These are phyloP conservation scores for Populus tomentosa DNA, from an alignment of 441 rosid species.

Conservation along the genomic window DNA sequence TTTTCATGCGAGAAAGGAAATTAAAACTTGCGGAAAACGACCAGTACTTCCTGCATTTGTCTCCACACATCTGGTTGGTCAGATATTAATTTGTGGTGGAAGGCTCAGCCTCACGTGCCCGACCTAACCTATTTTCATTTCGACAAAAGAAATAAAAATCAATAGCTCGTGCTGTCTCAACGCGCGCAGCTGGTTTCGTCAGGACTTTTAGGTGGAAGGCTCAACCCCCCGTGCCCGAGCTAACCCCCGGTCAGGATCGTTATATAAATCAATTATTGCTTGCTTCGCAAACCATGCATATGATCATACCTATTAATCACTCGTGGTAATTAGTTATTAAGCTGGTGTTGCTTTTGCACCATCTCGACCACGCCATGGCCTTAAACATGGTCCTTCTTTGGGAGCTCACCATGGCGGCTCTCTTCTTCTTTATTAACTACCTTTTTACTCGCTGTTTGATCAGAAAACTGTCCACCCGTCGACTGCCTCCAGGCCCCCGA, in stretches of 20 bases:
- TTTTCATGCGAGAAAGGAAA: too few species aligned
- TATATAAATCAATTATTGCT: neutral
- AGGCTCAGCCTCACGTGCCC: neutral
- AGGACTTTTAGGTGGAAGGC: neutral
- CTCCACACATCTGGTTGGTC: neutral
- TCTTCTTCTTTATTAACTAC: constrained; percentile 32
- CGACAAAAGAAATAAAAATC: too few species aligned
- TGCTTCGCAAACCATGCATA: too few species aligned
- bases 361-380: neutral
- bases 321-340: neutral
- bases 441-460: constrained; percentile 10
- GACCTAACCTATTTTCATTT: too few species aligned
- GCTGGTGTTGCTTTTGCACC: neutral
- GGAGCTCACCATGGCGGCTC: neutral
- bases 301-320: neutral
- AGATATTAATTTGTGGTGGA: neutral
- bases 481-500: constrained; percentile 52
- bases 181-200: neutral
- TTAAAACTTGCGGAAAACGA: too few species aligned
- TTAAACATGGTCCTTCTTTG: neutral
- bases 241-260: neutral
- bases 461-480: neutral
- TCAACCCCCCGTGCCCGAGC: neutral
- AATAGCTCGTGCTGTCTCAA: too few species aligned
- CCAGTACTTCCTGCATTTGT: too few species aligned